Percentiles rank a stretch among this genome's conserved stretches.
Evolutionary conservation across 768 basidiomycete species (phyloP).

Genomic region (Pisolithus sp.): DNA sequence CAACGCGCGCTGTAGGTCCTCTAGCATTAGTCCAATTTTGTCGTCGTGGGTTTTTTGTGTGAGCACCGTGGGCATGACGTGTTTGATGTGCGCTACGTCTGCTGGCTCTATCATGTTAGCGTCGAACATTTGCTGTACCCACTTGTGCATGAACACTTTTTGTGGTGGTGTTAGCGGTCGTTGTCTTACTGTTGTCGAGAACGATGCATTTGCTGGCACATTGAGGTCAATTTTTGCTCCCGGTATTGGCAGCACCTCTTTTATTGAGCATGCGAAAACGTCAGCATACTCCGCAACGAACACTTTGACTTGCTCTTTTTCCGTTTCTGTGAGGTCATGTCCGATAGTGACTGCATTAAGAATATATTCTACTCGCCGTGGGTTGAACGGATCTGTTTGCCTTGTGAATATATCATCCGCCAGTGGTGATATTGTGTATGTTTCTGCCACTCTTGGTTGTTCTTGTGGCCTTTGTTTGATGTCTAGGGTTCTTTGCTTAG

Average conservation of each 20-base stretch:
- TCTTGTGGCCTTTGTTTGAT: background rate
- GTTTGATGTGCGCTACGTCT: background rate
- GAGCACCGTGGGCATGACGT: conserved; percentile 22
- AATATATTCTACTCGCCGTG: conserved; percentile 14
- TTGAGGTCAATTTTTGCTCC: background rate
- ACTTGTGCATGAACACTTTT: too few species aligned
- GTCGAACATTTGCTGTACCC: too few species aligned
- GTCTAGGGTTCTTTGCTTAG: background rate
- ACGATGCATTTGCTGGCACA: background rate
- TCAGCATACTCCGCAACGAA: conserved; percentile 30
- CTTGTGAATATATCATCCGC: background rate
- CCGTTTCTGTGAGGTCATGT: conserved; percentile 18
- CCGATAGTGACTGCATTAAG: conserved; percentile 21
- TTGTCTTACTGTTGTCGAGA: background rate
- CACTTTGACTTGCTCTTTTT: conserved; percentile 15
- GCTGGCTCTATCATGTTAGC: too few species aligned
- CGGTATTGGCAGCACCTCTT: conserved; percentile 29
- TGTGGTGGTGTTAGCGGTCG: background rate
- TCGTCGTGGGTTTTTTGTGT: conserved; percentile 32
- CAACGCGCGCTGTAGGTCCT: conserved; percentile 28
- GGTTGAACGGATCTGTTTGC: background rate
- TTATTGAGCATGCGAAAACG: conserved; percentile 33
- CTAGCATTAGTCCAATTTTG: conserved; percentile 19
- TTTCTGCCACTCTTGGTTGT: background rate
- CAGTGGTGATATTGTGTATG: background rate